A percentile compares a stretch with the other conserved stretches of the same genome.
These are phyloP conservation scores for Rutstroemia sp. DNA, from an alignment of 2,329 filamentous ascomycete species.

Conservation along the genomic window DNA sequence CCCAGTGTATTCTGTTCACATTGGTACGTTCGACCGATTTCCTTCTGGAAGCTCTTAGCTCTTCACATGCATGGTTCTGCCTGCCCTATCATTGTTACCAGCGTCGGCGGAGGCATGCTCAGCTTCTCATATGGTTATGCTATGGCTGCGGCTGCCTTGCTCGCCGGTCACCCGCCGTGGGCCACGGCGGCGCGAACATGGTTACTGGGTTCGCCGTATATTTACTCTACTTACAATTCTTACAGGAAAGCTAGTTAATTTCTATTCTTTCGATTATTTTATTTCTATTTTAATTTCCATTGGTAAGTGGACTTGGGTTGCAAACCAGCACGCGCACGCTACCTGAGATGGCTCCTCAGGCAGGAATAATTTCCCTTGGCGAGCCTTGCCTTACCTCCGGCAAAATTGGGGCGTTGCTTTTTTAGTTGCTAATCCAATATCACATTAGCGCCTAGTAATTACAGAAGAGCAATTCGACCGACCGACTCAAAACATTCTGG, in stretches of 20 bases:
- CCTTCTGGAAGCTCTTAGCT: neutral
- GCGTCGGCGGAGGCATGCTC: neutral
- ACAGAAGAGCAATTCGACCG: constrained; percentile 4
- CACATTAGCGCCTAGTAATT: neutral
- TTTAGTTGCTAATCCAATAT: constrained; percentile 11
- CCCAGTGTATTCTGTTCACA: neutral
- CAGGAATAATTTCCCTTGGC: no score
- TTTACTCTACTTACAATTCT: neutral
- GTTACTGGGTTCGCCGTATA: neutral
- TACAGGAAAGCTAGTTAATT: neutral
- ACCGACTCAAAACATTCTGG: constrained; percentile 10
- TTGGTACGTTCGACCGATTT: neutral
- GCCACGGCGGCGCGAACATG: no score
- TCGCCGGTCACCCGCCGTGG: neutral
- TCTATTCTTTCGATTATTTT: neutral
- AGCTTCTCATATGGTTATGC: neutral
- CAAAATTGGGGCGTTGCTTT: constrained; percentile 5
- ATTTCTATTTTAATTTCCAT: neutral
- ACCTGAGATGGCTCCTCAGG: no score
- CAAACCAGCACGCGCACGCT: neutral
- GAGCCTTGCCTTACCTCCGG: no score
- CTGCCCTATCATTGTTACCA: neutral
- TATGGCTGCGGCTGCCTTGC: neutral
- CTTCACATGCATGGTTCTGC: neutral
- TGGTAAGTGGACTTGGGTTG: neutral